Conservation (phyloP, 2,329 filamentous ascomycete genomes). For the Phaeosphaeriaceae sp. region DNA sequence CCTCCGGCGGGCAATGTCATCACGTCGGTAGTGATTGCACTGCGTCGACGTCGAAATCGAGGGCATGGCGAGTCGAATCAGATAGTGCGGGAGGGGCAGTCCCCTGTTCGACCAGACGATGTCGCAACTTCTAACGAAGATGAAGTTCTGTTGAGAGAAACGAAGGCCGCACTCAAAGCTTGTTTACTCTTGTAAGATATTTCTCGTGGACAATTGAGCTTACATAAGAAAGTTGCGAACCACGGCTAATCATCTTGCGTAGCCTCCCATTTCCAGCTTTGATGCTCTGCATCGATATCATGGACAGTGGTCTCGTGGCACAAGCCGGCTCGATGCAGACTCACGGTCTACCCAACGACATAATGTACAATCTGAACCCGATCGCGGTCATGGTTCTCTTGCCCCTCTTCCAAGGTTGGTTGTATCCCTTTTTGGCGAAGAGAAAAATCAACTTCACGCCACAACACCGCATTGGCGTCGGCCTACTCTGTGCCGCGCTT, state of each 20-base stretch:
- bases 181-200: not conserved
- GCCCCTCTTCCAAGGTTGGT: not conserved
- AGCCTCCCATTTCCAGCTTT: not conserved
- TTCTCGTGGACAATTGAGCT: not conserved
- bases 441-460: not conserved
- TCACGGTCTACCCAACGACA: not conserved
- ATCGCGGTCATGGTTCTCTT: not conserved
- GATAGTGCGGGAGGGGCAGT: not conserved
- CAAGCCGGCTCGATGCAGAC: not conserved
- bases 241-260: not conserved
- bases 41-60: not conserved
- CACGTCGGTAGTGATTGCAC: not conserved
- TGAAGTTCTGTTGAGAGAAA: not conserved
- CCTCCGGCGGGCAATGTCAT: not conserved
- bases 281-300: not conserved
- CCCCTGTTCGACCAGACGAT: not conserved
- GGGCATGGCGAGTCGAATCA: not conserved
- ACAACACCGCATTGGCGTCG: not conserved
- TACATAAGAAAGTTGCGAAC: not conserved
- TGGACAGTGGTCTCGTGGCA: not conserved
- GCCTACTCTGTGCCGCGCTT: not conserved
- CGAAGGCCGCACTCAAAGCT: not conserved
- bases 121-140: not conserved
- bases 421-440: not conserved
- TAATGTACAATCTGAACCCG: not conserved